These are phyloP conservation scores for Suhomyces ambrosiae DNA, from an alignment of 1,139 yeast genomes.

Conservation along the genomic window DNA sequence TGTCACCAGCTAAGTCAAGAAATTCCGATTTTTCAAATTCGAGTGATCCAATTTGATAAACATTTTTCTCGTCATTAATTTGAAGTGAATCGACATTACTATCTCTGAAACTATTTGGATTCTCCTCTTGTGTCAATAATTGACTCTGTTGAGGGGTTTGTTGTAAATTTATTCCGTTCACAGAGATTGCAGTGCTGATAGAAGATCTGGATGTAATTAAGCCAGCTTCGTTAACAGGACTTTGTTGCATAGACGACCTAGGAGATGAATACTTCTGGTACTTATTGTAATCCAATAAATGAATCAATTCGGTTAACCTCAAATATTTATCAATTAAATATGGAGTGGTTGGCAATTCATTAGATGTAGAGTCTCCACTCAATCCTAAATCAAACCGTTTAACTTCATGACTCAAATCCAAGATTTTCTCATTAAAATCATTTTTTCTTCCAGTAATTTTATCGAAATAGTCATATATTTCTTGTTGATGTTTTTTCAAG, in stretches of 20 bases:
- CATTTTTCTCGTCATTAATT: slow-evolving; percentile 23
- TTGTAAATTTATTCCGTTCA: slow-evolving; percentile 5
- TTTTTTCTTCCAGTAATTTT: slow-evolving; percentile 69
- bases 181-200: slow-evolving; percentile 11
- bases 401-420: slow-evolving; percentile 60
- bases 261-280: slow-evolving; percentile 7
- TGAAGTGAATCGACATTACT: slow-evolving; percentile 15
- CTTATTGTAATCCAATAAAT: slow-evolving; percentile 36
- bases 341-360: slow-evolving; percentile 68
- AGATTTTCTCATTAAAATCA: slow-evolving; percentile 61
- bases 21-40: slow-evolving; percentile 57
- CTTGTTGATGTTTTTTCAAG: slow-evolving; percentile 56
- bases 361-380: slow-evolving; percentile 47
- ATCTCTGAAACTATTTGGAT: slow-evolving; percentile 13
- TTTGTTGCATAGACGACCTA: slow-evolving; percentile 7
- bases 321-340: slow-evolving; percentile 67
- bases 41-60: slow-evolving; percentile 56
- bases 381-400: slow-evolving; percentile 53
- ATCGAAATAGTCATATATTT: slow-evolving; percentile 68
- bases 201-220: slow-evolving; percentile 14
- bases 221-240: slow-evolving; percentile 16
- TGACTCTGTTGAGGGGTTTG: slow-evolving; percentile 7
- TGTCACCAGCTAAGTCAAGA: slow-evolving; percentile 48
- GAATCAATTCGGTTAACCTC: slow-evolving; percentile 60
- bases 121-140: slow-evolving; percentile 5